phyloP scores from a whole-genome alignment of 345 rosid genomes.

The Leavenworthia alabamica region DNA sequence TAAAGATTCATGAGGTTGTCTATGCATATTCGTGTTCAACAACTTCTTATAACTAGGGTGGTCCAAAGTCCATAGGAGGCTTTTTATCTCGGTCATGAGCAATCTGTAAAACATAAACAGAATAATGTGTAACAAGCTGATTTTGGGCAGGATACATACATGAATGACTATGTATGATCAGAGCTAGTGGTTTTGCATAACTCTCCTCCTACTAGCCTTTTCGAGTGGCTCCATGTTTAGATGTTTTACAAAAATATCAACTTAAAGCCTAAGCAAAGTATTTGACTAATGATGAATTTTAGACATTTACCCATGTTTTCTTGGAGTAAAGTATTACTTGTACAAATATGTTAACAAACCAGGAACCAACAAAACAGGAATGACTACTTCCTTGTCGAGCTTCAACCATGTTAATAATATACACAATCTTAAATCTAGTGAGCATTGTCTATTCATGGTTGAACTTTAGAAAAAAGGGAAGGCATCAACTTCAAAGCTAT shows the following conservation, averaged over 20 bases:
- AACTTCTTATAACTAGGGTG: neutral
- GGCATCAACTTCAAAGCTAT: slow-evolving; percentile 47
- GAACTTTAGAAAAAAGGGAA: slow-evolving; percentile 36
- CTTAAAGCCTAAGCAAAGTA: neutral
- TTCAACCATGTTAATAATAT: neutral
- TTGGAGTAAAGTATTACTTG: neutral
- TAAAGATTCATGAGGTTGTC: neutral
- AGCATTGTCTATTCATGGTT: slow-evolving; percentile 27
- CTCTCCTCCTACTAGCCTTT: neutral
- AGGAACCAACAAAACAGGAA: neutral
- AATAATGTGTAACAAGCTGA: neutral
- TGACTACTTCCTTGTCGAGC: neutral
- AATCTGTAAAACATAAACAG: neutral
- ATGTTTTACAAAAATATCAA: neutral
- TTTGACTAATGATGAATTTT: neutral
- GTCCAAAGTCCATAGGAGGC: neutral
- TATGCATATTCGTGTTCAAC: neutral
- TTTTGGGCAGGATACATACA: neutral
- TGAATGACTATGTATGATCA: neutral
- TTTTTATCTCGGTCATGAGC: neutral
- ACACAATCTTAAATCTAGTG: neutral
- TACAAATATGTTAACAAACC: neutral
- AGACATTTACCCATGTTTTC: neutral
- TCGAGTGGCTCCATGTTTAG: neutral
- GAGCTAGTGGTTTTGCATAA: neutral